These are phyloP conservation scores for Rhodamnia argentea DNA, from an alignment of 345 rosid species.

Conservation along the genomic window DNA sequence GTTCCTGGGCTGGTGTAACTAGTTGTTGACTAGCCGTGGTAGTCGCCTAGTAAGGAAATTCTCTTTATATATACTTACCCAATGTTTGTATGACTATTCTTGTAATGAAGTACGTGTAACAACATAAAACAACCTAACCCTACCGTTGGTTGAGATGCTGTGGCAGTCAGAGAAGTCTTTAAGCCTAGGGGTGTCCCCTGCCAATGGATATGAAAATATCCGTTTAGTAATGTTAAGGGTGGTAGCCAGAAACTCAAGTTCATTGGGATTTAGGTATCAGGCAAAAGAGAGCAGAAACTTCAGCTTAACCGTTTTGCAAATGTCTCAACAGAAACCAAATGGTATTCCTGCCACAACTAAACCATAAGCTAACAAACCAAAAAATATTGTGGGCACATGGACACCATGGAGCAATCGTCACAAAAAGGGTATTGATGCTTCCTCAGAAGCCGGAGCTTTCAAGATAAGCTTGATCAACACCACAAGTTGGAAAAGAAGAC, in stretches of 20 bases:
- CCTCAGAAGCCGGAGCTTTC: not conserved
- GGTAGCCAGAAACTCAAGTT: not conserved
- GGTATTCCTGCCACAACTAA: not conserved
- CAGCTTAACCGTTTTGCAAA: not conserved
- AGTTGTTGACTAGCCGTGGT: slow-evolving; percentile 32
- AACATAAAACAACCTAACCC: not conserved
- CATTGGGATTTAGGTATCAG: not conserved
- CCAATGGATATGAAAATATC: not conserved
- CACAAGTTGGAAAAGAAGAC: not conserved
- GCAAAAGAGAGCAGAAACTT: not conserved
- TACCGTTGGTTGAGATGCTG: not conserved
- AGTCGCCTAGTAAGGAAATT: slow-evolving; percentile 34
- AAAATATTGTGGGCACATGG: not conserved
- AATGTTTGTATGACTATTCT: not conserved
- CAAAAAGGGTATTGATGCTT: not conserved
- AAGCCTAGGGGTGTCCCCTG: not conserved
- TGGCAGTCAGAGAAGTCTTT: not conserved
- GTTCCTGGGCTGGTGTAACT: slow-evolving; percentile 48
- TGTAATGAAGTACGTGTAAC: not conserved
- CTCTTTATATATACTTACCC: not conserved
- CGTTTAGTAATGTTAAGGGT: not conserved
- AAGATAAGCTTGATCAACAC: not conserved
- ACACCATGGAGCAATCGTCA: not conserved
- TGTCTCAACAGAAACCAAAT: not conserved
- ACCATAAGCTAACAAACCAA: not conserved